Evolutionary conservation across 1,284 basidiomycete species (phyloP), one percentile per base, ranked within the genome.

Genomic region (Rhodotorula sp.): DNA sequence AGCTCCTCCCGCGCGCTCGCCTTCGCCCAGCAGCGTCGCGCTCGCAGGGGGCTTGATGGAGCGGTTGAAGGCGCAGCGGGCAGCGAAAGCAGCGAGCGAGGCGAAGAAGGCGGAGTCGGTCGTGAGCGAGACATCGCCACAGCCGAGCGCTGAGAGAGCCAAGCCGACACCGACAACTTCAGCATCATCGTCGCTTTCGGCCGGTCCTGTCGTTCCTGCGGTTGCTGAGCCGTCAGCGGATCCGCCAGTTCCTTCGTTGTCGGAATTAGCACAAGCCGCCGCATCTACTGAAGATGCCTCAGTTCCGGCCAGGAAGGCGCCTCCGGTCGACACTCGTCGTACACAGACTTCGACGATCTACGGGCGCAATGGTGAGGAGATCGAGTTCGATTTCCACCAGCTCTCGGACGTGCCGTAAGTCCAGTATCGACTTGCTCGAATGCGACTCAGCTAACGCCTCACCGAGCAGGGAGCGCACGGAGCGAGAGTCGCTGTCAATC

Each of bases 371-470:
- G 64, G 64, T 27, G 64, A 61, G n/a, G 68, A 70, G 39, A 5
- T 61, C 47, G 68, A 66, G 2, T 64, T 61, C 49, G 64, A 63
- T 1, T 70, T 70, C 30, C 56, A 58, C 4, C 61, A 62, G 13
- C 64, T 70, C 3, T 70, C 68, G 4, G 68, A 70, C 27, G 64
- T 70, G 11, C 61, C 11, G 68, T 70, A 8, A 27, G 68, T 63
- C 6, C 3, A 8, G 2, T n/a, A 20, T 47, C 10, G 17, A 15
- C 8, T 27, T 20, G 17, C 27, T 10, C 9, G 1, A 19, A 6
- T 9, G 10, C 2, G 1, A 6, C 48, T 57, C 49, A 27, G 24
- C 0, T 0, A 2, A 39, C 27, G 30, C 24, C n/a, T 27, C 6
- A 2, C 15, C n/a, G n/a, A 10, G 2, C 44, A 70, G 68, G 8